Conservation (phyloP, 371 early-diverging fungal species). For the Mortierella sp. region DNA sequence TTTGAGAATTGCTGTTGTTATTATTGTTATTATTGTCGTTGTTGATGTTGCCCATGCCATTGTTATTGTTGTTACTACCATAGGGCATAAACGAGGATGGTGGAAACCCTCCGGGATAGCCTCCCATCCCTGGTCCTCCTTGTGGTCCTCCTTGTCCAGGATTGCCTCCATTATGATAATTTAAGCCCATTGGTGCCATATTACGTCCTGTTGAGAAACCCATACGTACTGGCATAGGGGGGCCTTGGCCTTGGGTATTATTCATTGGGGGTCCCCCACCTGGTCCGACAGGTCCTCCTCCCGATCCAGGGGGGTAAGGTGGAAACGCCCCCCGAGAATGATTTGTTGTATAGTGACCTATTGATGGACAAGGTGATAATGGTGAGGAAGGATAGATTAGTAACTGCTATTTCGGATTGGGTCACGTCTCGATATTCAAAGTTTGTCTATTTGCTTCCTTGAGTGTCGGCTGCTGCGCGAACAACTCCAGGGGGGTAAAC, state of each 20-base stretch:
- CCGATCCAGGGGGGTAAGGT: slow-evolving; percentile 48
- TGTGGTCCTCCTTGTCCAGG: slow-evolving; percentile 20
- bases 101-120: slow-evolving; percentile 15
- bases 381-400: neutral
- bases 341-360: slow-evolving; percentile 35
- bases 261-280: slow-evolving; percentile 18
- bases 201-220: slow-evolving; percentile 26
- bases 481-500: neutral
- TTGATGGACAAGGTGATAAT: no score
- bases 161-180: slow-evolving; percentile 23
- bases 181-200: slow-evolving; percentile 17
- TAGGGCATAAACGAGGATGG: slow-evolving; percentile 29
- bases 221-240: slow-evolving; percentile 15
- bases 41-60: slow-evolving; percentile 18
- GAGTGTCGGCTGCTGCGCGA: neutral
- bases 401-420: neutral
- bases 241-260: slow-evolving; percentile 18
- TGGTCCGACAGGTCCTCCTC: slow-evolving; percentile 27
- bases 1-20: slow-evolving; percentile 13
- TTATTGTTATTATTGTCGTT: slow-evolving; percentile 16
- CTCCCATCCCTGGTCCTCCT: slow-evolving; percentile 10
- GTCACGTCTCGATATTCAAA: neutral
- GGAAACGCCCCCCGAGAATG: slow-evolving; percentile 43
- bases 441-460: neutral
- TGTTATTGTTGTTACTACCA: slow-evolving; percentile 13